Evolutionary conservation across 768 basidiomycete species (phyloP).

Genomic region (Mycena polygramma): DNA sequence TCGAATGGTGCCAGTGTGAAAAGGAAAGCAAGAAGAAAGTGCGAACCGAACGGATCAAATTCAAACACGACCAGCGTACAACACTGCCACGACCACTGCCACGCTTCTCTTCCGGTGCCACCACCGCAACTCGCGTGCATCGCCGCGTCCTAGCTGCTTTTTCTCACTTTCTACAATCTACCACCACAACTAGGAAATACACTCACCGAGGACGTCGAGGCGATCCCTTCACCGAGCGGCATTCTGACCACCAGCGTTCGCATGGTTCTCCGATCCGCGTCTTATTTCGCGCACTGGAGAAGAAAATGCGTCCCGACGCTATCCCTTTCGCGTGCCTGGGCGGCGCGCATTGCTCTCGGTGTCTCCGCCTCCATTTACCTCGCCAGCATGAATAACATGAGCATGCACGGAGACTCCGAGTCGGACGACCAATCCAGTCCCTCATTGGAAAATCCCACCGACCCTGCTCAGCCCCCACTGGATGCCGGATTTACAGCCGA

Average conservation of each 20-base stretch:
- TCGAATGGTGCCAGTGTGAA: no score
- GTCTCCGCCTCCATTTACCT: constrained; percentile 23
- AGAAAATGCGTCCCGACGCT: neutral
- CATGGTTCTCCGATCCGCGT: constrained; percentile 18
- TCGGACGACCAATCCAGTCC: constrained; percentile 7
- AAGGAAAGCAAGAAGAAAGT: no score
- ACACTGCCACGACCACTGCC: no score
- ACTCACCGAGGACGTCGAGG: no score
- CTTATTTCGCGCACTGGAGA: constrained; percentile 16
- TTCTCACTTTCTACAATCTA: no score
- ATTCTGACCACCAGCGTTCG: neutral
- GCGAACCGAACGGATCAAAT: no score
- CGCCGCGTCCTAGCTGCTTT: no score
- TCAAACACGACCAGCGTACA: no score
- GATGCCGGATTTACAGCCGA: constrained; percentile 25
- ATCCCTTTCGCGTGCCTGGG: neutral
- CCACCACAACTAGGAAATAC: no score
- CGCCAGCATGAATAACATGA: constrained; percentile 15
- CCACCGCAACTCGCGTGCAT: no score
- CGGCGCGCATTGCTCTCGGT: constrained; percentile 15
- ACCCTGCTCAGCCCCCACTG: neutral
- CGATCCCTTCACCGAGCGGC: no score
- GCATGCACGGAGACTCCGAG: constrained; percentile 16
- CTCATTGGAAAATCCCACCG: neutral
- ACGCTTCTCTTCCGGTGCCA: no score